These are phyloP conservation scores for Eurotiales sp. DNA, from an alignment of 2,329 filamentous ascomycete species.

Conservation along the genomic window DNA sequence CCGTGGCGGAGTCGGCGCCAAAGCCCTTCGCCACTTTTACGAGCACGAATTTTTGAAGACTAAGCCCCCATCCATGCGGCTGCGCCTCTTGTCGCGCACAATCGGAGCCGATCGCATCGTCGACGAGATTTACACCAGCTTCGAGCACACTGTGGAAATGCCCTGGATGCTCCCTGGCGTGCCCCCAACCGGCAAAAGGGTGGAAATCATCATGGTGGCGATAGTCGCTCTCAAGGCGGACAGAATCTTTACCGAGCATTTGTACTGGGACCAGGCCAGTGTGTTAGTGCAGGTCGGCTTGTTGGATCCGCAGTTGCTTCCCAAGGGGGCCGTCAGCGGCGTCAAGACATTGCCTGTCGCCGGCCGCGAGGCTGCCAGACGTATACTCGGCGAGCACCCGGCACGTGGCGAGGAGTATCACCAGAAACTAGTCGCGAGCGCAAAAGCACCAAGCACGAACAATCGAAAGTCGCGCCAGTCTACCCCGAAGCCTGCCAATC, in stretches of 20 bases:
- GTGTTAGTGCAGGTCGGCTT: constrained; percentile 58
- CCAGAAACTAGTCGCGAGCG: constrained; percentile 24
- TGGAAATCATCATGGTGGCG: constrained; percentile 56
- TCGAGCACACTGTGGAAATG: constrained; percentile 55
- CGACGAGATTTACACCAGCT: constrained; percentile 56
- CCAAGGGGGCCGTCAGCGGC: constrained; percentile 40
- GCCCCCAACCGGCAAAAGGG: constrained; percentile 52
- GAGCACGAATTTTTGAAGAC: constrained; percentile 53
- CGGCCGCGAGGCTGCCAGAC: constrained; percentile 36
- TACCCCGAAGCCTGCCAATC: neutral
- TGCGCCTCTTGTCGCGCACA: constrained; percentile 56
- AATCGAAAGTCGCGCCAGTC: neutral
- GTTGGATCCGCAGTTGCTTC: constrained; percentile 54
- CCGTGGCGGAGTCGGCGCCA: constrained; percentile 39
- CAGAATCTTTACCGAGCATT: constrained; percentile 54
- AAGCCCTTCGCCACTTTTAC: constrained; percentile 51
- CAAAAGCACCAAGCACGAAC: neutral
- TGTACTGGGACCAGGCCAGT: constrained; percentile 62
- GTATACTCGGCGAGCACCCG: constrained; percentile 37
- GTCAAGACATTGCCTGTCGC: constrained; percentile 39
- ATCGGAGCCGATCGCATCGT: constrained; percentile 57
- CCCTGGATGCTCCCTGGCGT: constrained; percentile 60
- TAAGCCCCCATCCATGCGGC: constrained; percentile 49
- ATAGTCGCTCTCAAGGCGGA: constrained; percentile 54
- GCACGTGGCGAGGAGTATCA: constrained; percentile 34